Conservation (phyloP, 2,329 filamentous ascomycete genomes). For the Microdochium paspali region DNA sequence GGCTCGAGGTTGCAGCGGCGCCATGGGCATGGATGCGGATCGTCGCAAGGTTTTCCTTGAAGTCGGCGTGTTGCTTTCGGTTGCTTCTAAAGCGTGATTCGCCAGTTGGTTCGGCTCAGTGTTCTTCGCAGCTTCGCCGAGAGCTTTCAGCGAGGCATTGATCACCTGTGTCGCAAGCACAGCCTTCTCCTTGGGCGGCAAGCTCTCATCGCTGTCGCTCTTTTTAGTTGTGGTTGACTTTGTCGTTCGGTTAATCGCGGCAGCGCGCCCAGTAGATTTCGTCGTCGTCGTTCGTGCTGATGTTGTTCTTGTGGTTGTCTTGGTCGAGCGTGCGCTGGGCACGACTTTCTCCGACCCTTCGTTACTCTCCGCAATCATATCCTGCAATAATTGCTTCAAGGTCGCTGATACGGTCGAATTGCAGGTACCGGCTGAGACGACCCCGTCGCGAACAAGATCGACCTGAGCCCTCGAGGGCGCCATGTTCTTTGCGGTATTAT, state of each 20-base stretch:
- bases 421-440: conserved; percentile 43
- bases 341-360: neutral
- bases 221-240: conserved; percentile 3
- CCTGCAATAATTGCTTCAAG: conserved; percentile 35
- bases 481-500: neutral
- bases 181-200: conserved; percentile 51
- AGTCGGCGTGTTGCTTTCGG: conserved; percentile 24
- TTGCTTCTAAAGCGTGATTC: neutral
- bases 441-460: conserved; percentile 43
- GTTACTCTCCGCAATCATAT: conserved; percentile 19
- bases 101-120: conserved; percentile 22
- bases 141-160: conserved; percentile 58
- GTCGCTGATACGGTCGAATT: conserved; percentile 37
- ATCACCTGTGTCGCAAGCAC: conserved; percentile 64
- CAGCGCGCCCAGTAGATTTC: conserved; percentile 11
- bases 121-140: conserved; percentile 56
- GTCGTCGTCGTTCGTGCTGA: conserved; percentile 19
- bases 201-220: conserved; percentile 23
- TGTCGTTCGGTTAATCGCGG: conserved; percentile 8
- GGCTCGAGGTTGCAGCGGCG: conserved; percentile 51
- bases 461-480: conserved; percentile 15
- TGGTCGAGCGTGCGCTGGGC: conserved; percentile 10
- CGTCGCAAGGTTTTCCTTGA: conserved; percentile 36
- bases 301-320: conserved; percentile 18
- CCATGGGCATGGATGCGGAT: conserved; percentile 48